These are phyloP conservation scores for Fusarium multiceps DNA, from an alignment of 2,329 filamentous ascomycete species.

Conservation along the genomic window DNA sequence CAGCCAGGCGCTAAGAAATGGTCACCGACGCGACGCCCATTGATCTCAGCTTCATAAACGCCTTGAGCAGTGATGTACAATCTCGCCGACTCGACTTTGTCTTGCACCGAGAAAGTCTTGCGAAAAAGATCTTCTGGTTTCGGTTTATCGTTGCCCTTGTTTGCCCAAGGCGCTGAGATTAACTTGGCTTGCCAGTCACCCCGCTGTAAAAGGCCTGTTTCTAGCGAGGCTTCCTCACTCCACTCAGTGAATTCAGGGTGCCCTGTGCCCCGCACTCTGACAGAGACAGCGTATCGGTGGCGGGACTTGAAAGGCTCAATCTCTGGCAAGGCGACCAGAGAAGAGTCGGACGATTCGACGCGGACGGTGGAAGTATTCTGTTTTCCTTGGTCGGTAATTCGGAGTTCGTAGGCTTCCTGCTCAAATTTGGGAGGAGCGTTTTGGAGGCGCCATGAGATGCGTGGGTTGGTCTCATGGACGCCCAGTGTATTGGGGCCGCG, in stretches of 20 bases:
- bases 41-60: slow-evolving; percentile 60
- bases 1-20: slow-evolving; percentile 62
- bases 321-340: slow-evolving; percentile 25
- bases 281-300: slow-evolving; percentile 1
- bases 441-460: slow-evolving; percentile 35
- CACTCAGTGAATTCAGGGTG: slow-evolving; percentile 4
- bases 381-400: not conserved
- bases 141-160: slow-evolving; percentile 18
- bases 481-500: slow-evolving; percentile 24
- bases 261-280: slow-evolving; percentile 24
- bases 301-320: slow-evolving; percentile 21
- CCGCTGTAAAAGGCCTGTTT: slow-evolving; percentile 24
- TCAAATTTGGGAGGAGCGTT: slow-evolving; percentile 28
- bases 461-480: slow-evolving; percentile 28
- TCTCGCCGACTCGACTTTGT: slow-evolving; percentile 2
- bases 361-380: not conserved
- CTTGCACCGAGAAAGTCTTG: slow-evolving; percentile 1
- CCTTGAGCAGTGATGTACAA: slow-evolving; percentile 61
- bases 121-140: slow-evolving; percentile 37
- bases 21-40: slow-evolving; percentile 53
- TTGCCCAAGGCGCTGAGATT: slow-evolving; percentile 38
- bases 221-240: slow-evolving; percentile 28
- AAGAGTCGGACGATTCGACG: slow-evolving; percentile 2
- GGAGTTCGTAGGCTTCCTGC: slow-evolving; percentile 31
- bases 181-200: slow-evolving; percentile 25